Conservation (phyloP, 441 rosid species). For the Theobroma grandiflorum region DNA sequence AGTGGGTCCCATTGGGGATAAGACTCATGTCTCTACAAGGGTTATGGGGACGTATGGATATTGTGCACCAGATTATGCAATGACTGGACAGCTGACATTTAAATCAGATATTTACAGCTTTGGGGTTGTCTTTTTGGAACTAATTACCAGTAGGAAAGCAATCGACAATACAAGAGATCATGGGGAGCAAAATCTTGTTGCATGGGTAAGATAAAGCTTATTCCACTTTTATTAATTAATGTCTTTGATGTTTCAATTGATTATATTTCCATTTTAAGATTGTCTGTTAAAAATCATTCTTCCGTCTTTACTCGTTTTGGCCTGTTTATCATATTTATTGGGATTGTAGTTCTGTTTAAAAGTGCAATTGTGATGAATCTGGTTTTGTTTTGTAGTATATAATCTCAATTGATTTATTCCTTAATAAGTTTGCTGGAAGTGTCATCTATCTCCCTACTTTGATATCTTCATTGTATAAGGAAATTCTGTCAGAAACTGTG, state of each 20-base stretch:
- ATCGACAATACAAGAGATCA: slow-evolving; percentile 47
- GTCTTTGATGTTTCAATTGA: slow-evolving; percentile 9
- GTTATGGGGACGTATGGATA: slow-evolving; percentile 84
- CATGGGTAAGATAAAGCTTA: slow-evolving; percentile 57
- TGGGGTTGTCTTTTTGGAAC: slow-evolving; percentile 71
- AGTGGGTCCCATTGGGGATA: slow-evolving; percentile 69
- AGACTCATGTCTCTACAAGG: slow-evolving; percentile 75
- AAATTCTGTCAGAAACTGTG: neutral
- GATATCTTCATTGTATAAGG: neutral
- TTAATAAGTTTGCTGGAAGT: neutral
- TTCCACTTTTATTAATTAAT: slow-evolving; percentile 17
- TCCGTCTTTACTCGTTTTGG: neutral
- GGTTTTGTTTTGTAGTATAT: neutral
- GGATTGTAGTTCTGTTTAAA: neutral
- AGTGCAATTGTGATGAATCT: neutral
- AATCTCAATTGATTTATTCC: neutral
- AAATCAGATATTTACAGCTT: slow-evolving; percentile 76
- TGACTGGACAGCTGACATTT: slow-evolving; percentile 73
- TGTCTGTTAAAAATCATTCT: neutral
- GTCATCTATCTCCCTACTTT: neutral
- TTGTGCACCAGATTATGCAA: slow-evolving; percentile 82
- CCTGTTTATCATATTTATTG: neutral
- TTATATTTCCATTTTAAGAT: neutral
- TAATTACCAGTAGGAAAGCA: slow-evolving; percentile 73
- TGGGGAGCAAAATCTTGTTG: slow-evolving; percentile 58